Percentiles rank a stretch among this genome's conserved stretches.
Evolutionary conservation across 2,329 filamentous ascomycete genomes (phyloP).

Genomic region (Clonostachys byssicola): DNA sequence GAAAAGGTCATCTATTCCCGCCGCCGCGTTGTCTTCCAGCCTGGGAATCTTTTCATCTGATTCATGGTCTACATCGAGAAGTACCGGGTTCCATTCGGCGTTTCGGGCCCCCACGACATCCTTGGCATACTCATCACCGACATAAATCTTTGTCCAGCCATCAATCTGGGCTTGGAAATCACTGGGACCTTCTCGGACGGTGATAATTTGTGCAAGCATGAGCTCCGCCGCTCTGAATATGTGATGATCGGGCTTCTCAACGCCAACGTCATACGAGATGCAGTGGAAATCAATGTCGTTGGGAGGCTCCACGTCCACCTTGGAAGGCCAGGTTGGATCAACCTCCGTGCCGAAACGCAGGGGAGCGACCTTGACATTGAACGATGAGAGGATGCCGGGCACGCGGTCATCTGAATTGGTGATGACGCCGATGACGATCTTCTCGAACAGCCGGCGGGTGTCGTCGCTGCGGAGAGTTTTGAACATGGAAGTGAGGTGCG

Average conservation of each 20-base stretch:
- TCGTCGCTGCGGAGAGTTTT: slow-evolving; percentile 22
- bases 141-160: slow-evolving; percentile 38
- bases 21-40: too few species aligned
- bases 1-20: too few species aligned
- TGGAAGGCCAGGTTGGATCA: not conserved
- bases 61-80: slow-evolving; percentile 8
- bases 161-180: slow-evolving; percentile 3
- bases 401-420: slow-evolving; percentile 63
- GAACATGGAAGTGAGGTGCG: slow-evolving; percentile 40
- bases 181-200: slow-evolving; percentile 3
- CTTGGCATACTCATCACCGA: slow-evolving; percentile 48
- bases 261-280: slow-evolving; percentile 59
- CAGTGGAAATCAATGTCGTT: slow-evolving; percentile 49
- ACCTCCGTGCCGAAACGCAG: slow-evolving; percentile 15
- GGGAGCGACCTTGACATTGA: slow-evolving; percentile 44
- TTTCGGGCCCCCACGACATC: slow-evolving; percentile 40
- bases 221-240: slow-evolving; percentile 53
- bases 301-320: not conserved
- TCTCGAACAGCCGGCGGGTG: slow-evolving; percentile 17
- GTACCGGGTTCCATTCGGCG: slow-evolving; percentile 14
- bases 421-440: slow-evolving; percentile 49
- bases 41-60: too few species aligned
- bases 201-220: slow-evolving; percentile 28
- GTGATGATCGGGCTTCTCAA: slow-evolving; percentile 49
- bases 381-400: slow-evolving; percentile 42